Percentiles rank a stretch among this genome's conserved stretches.
Conservation (phyloP, 352 stramenopile genomes). For the Saprolegnia diclina region DNA sequence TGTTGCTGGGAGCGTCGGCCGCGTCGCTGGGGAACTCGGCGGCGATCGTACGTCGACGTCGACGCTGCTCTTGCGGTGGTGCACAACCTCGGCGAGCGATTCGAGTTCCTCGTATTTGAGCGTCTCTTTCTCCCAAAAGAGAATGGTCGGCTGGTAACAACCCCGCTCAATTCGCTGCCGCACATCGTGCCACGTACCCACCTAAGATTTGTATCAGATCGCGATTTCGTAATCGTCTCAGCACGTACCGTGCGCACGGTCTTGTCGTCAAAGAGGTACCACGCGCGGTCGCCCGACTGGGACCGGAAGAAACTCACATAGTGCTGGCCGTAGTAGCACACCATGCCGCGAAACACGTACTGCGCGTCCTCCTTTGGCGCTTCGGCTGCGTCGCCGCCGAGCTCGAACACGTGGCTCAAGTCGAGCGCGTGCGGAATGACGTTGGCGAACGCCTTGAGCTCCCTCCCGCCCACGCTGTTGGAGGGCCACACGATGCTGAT, state of each 20-base stretch:
- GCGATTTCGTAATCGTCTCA: neutral
- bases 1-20: neutral
- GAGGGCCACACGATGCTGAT: conserved; percentile 81
- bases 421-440: conserved; percentile 36
- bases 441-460: conserved; percentile 42
- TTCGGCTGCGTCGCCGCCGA: conserved; percentile 36
- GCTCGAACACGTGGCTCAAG: conserved; percentile 58
- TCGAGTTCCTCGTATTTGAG: conserved; percentile 60
- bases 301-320: conserved; percentile 84
- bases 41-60: conserved; percentile 37
- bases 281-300: conserved; percentile 53
- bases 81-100: conserved; percentile 56
- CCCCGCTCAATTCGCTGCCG: conserved; percentile 64
- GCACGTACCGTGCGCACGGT: conserved; percentile 42
- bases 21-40: neutral
- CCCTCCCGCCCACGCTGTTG: conserved; percentile 52
- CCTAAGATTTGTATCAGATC: conserved; percentile 24
- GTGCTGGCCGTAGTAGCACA: conserved; percentile 81
- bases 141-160: conserved; percentile 71
- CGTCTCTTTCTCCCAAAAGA: conserved; percentile 76
- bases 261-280: conserved; percentile 83
- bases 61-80: conserved; percentile 56
- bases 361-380: conserved; percentile 31
- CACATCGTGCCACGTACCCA: conserved; percentile 70
- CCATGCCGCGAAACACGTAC: conserved; percentile 72